Evolutionary conservation across 2,329 filamentous ascomycete species (phyloP), one percentile per base, ranked within the genome.

Genomic region (Diaporthe amygdali): DNA sequence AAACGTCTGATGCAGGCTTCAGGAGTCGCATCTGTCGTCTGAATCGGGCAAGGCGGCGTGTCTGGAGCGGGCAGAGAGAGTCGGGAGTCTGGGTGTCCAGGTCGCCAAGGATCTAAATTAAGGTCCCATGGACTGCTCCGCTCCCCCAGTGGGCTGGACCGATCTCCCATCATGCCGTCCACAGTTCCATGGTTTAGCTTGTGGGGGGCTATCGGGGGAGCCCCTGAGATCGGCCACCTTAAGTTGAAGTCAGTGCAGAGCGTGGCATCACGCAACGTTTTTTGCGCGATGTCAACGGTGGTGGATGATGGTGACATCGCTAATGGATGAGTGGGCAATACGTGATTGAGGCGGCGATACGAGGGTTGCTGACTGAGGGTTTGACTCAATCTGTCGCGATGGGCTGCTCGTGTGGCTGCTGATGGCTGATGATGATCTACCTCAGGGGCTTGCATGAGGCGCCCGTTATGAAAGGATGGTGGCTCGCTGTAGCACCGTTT

Each of bases 361-460:
- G 44, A 49, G n/a, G 59, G 30, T 39, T 10, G 59, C 59, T 49
- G 44, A 64, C 59, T 64, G 41, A 25, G n/a, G 44, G 59, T 6
- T 49, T 64, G 41, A 64, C 59, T 64, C 59, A 44, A 49, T 37
- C 59, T 25, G 2, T 64, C 5, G 59, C 27, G 15, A 39, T 14
- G 37, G 10, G 37, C 37, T 39, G 37, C 6, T 37, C 27, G 15
- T 49, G 44, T 49, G 44, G 59, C 44, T 49, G 59, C 59, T 25
- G 30, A 20, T 64, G 41, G 44, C 30, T 49, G 59, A 49, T 64
- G 59, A 64, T 25, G 59, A 49, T 49, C 44, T 64, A 20, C 59
- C 25, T 64, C 59, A 64, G 59, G 59, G 59, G 59, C 59, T 49
- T 64, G 59, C 59, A 64, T 64, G n/a, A 64, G 59, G 30, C 59